Base-by-base conservation (phyloP, 176 grass and related monocot genomes). In the Aegilops sharonensis region DNA sequence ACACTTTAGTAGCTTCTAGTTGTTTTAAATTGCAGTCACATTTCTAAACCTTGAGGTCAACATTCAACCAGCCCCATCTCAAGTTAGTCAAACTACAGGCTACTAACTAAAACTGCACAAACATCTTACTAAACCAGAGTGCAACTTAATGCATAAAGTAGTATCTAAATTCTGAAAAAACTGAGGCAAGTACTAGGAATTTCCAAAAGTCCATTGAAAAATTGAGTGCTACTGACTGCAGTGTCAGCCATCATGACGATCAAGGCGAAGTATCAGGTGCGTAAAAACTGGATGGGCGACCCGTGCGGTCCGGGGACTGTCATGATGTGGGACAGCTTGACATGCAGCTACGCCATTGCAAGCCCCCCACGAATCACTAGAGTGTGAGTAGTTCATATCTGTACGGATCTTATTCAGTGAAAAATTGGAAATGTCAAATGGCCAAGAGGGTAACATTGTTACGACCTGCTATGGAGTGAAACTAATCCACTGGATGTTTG, bases 281-380 rank as follows among this genome's bases (percentile, higher is more conserved):
- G 77, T 62, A 91, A 31, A 68, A 91, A 83, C 18, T 95, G 93
- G 93, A 87, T 87, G 81, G 93, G 91, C 20, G 93, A 95, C 27
- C 93, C 93, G 13, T 95, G 93, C 29, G 76, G 43, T 80, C 93
- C 93, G 0, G 80, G 85, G 42, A 43, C 6, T 43, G 3, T 36
- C 35, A 74, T 91, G 57, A 67, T 81, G 9, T 95, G 94, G 91
- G 87, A 93, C 15, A 79, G 79, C 1, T 84, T 97, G 67, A 92
- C 40, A 30, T 97, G 89, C 50, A 93, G 94, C 81, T 85, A 85
- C 48, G 75, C 9, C 12, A 12, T 86, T 77, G 87, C 82, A 9
- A 69, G 11, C 23, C 76, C 89, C 23, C 69, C 91, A 68, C 90
- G 91, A 20, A 90, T 96, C 56, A 91, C 18, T 43, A 32, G 21